phyloP scores from a whole-genome alignment of 441 rosid species.

The Erodium texanum region DNA sequence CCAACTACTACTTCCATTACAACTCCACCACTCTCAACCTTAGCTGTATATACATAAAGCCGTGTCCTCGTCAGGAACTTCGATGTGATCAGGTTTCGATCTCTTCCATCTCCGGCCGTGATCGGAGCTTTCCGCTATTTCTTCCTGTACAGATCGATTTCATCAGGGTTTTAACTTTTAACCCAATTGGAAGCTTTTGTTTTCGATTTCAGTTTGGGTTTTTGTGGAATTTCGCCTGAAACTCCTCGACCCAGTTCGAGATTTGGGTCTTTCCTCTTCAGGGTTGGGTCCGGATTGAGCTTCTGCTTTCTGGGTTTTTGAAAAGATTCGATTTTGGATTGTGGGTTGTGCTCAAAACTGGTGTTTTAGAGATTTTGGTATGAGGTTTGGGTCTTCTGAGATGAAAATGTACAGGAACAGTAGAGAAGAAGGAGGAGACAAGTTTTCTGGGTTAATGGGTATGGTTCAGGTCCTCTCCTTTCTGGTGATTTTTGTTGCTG shows the following conservation, averaged over 20 bases:
- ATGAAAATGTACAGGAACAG: not conserved
- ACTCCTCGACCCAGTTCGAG: not conserved
- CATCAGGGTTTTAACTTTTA: too few relatives aligned
- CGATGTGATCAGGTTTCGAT: too few relatives aligned
- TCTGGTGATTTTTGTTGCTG: slow-evolving; percentile 65
- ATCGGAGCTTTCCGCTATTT: not conserved
- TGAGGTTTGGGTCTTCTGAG: not conserved
- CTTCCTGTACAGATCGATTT: not conserved
- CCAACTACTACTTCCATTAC: not conserved
- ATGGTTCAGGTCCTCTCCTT: slow-evolving; percentile 63
- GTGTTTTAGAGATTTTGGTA: too few relatives aligned
- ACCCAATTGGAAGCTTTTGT: not conserved
- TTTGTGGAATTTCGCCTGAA: not conserved
- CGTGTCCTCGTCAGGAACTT: not conserved
- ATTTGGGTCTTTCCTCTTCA: not conserved
- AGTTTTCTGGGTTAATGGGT: slow-evolving; percentile 20
- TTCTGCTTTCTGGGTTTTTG: not conserved
- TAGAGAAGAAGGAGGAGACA: slow-evolving; percentile 4
- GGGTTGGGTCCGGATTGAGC: not conserved
- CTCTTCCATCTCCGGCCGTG: too few relatives aligned
- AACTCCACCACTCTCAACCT: not conserved
- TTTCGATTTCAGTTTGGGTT: not conserved
- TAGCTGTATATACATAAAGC: not conserved
- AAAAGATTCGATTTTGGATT: not conserved
- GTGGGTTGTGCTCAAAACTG: not conserved